A percentile compares a stretch with the other conserved stretches of the same genome.
Conservation (phyloP, 1,284 basidiomycete species). For the Anthracocystis panici-leucophaei region DNA sequence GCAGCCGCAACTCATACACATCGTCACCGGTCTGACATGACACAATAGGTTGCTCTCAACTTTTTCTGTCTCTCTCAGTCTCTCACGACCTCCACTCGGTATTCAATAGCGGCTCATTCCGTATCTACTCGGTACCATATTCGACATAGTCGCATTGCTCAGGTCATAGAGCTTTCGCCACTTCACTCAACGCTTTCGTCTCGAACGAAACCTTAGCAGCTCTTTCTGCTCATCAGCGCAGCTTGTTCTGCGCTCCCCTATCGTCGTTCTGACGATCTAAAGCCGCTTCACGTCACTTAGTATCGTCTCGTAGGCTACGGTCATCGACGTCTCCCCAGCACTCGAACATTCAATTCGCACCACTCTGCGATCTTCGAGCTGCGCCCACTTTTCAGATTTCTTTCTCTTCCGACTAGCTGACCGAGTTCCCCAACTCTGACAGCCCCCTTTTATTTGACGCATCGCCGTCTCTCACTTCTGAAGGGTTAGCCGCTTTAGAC, state of each 20-base stretch:
- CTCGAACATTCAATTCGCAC: slow-evolving; percentile 29
- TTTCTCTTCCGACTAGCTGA: neutral
- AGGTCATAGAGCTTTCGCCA: slow-evolving; percentile 16
- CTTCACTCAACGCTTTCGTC: neutral
- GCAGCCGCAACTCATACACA: neutral
- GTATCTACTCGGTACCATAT: slow-evolving; percentile 2
- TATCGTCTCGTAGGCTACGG: slow-evolving; percentile 50
- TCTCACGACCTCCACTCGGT: neutral
- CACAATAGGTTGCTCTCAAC: neutral
- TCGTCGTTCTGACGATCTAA: slow-evolving; percentile 11
- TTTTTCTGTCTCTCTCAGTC: neutral
- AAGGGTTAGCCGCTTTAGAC: slow-evolving; percentile 45
- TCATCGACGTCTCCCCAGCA: slow-evolving; percentile 26
- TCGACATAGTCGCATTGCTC: slow-evolving; percentile 5
- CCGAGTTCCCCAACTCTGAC: slow-evolving; percentile 8
- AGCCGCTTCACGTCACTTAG: slow-evolving; percentile 19
- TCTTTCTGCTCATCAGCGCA: slow-evolving; percentile 4
- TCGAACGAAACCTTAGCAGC: neutral
- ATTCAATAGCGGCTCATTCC: slow-evolving; percentile 15
- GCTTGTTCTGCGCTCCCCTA: slow-evolving; percentile 10
- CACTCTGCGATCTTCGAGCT: slow-evolving; percentile 35
- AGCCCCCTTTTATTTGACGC: slow-evolving; percentile 12
- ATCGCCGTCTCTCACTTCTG: slow-evolving; percentile 18
- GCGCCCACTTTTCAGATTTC: neutral
- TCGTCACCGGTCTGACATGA: slow-evolving; percentile 2